These are phyloP conservation scores for Mortierella polycephala DNA, from an alignment of 371 early-diverging fungal species.

Conservation along the genomic window DNA sequence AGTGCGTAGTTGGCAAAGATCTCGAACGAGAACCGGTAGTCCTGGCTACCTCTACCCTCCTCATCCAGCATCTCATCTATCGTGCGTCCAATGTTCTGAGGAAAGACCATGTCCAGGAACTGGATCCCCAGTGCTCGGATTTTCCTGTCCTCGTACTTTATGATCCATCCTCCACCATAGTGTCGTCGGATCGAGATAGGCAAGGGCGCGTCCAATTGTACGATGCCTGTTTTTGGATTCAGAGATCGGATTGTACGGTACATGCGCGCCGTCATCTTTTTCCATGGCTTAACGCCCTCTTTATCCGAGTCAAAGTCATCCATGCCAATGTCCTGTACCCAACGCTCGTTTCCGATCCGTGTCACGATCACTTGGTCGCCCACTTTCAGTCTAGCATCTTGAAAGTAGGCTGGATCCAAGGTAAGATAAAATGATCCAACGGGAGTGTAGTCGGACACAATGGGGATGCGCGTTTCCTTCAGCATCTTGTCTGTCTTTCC, in stretches of 20 bases:
- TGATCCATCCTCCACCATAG: constrained; percentile 60
- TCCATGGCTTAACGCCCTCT: constrained; percentile 57
- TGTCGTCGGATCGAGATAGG: constrained; percentile 50
- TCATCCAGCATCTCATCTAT: constrained; percentile 57
- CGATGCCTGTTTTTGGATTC: constrained; percentile 29
- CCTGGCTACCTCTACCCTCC: constrained; percentile 55
- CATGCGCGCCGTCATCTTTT: constrained; percentile 55
- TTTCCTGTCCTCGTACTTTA: constrained; percentile 53
- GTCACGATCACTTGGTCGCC: constrained; percentile 59
- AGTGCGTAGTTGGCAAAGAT: constrained; percentile 60
- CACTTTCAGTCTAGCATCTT: constrained; percentile 5
- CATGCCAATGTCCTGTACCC: constrained; percentile 61
- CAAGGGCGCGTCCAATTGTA: constrained; percentile 58
- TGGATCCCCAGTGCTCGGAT: constrained; percentile 57
- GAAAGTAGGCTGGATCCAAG: constrained; percentile 34
- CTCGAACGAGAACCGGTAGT: constrained; percentile 63
- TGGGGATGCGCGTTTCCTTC: constrained; percentile 49
- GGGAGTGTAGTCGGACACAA: constrained; percentile 55
- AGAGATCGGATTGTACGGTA: constrained; percentile 54
- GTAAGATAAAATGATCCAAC: constrained; percentile 53
- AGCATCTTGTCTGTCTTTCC: constrained; percentile 39
- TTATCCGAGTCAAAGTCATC: constrained; percentile 56
- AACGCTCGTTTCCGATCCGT: constrained; percentile 56
- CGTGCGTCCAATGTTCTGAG: constrained; percentile 54
- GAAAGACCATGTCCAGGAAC: constrained; percentile 56